Conservation (phyloP, 2,329 filamentous ascomycete genomes). For the Colletotrichum sublineola region DNA sequence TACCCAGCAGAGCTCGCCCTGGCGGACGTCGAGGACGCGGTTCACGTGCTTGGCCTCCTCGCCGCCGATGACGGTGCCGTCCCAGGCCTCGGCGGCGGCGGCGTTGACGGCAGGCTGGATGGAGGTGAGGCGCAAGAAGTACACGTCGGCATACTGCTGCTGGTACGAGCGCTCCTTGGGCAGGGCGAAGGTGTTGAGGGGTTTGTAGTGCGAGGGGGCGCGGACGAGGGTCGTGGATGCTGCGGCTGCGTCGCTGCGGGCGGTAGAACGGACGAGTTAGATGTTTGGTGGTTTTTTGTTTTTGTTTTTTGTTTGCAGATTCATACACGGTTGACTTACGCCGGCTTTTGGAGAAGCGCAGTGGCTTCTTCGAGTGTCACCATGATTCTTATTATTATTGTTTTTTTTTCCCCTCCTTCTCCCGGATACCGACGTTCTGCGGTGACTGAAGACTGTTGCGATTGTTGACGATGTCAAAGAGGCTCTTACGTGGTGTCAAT, state of each 20-base stretch:
- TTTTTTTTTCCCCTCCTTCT: not conserved
- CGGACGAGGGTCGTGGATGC: constrained; percentile 59
- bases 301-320: not conserved
- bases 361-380: constrained; percentile 59
- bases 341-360: constrained; percentile 62
- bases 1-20: constrained; percentile 96
- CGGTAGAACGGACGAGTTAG: not conserved
- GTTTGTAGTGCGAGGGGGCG: constrained; percentile 73
- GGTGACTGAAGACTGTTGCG: not conserved
- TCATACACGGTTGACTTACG: constrained; percentile 53
- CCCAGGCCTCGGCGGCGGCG: constrained; percentile 82
- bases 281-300: not conserved
- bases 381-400: constrained; percentile 49
- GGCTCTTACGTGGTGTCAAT: constrained; percentile 29
- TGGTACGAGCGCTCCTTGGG: constrained; percentile 82
- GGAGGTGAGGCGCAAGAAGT: constrained; percentile 90
- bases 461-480: not conserved
- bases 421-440: constrained; percentile 13
- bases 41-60: constrained; percentile 84
- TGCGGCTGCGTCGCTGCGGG: constrained; percentile 25
- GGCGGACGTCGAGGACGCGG: constrained; percentile 92
- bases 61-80: constrained; percentile 80
- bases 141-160: constrained; percentile 98
- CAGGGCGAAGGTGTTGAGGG: constrained; percentile 81
- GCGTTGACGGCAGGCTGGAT: constrained; percentile 87